Conservation (phyloP, 2,329 filamentous ascomycete species). For the Xylaria polymorpha region DNA sequence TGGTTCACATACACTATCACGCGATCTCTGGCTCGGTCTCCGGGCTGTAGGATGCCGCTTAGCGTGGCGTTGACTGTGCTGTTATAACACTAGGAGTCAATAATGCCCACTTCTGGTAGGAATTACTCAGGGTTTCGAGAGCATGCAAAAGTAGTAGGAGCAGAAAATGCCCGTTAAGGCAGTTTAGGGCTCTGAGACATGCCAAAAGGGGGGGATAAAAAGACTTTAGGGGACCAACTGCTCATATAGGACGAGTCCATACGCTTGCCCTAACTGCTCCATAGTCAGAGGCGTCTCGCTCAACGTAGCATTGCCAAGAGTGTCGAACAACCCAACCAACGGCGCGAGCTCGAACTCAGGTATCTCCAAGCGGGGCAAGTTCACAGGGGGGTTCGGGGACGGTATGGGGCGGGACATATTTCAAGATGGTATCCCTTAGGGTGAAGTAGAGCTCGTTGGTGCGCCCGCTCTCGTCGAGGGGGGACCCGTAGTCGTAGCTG, state of each 20-base stretch:
- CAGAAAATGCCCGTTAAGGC: no score
- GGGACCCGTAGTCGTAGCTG: slow-evolving; percentile 63
- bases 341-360: slow-evolving; percentile 54
- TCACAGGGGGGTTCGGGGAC: slow-evolving; percentile 54
- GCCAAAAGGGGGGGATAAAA: no score
- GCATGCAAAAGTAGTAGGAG: no score
- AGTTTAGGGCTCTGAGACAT: no score
- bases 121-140: no score
- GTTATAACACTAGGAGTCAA: no score
- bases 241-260: slow-evolving; percentile 59
- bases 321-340: slow-evolving; percentile 54
- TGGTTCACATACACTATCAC: slow-evolving; percentile 62
- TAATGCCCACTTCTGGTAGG: no score
- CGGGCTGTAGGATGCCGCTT: slow-evolving; percentile 53
- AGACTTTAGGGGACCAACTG: no score
- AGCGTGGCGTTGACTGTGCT: slow-evolving; percentile 41
- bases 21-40: slow-evolving; percentile 59
- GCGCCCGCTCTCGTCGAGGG: slow-evolving; percentile 62
- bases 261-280: slow-evolving; percentile 59
- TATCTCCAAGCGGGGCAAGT: slow-evolving; percentile 51
- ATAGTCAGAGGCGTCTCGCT: slow-evolving; percentile 54
- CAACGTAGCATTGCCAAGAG: slow-evolving; percentile 44
- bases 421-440: slow-evolving; percentile 54
- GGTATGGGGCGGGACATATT: slow-evolving; percentile 52
- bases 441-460: slow-evolving; percentile 57